Evolutionary conservation across 345 rosid genomes (phyloP).

Genomic region (Euphorbia peplus): DNA sequence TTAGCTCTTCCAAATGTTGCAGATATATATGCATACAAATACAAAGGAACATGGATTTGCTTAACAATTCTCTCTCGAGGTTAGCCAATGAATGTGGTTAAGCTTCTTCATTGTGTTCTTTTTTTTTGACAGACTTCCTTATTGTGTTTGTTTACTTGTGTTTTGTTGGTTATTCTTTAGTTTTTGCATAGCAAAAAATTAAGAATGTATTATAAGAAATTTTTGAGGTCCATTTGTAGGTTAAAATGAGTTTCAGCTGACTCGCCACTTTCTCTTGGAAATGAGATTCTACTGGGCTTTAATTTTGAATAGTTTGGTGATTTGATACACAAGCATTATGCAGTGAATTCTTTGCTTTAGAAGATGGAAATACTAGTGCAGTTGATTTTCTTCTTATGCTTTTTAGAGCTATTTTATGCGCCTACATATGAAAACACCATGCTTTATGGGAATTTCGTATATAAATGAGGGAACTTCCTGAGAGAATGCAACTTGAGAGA

Average conservation of each 20-base stretch:
- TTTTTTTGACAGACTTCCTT: no score
- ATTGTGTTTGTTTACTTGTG: background rate
- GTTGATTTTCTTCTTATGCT: background rate
- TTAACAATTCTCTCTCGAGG: conserved; percentile 91
- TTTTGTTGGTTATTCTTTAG: background rate
- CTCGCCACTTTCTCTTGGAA: background rate
- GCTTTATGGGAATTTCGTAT: background rate
- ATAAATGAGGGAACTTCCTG: background rate
- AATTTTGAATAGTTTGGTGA: background rate
- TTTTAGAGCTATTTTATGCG: background rate
- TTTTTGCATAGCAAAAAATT: background rate
- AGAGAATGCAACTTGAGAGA: conserved; percentile 1
- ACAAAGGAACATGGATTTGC: conserved; percentile 98
- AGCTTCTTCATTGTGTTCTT: conserved; percentile 7
- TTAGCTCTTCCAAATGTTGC: conserved; percentile 89
- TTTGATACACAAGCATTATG: background rate
- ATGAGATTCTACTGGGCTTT: background rate
- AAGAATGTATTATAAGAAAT: background rate
- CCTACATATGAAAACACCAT: background rate
- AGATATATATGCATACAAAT: conserved; percentile 89
- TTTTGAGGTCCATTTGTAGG: background rate
- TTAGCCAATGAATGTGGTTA: conserved; percentile 29
- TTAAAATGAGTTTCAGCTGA: background rate
- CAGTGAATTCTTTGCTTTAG: background rate
- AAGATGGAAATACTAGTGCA: background rate